A percentile compares a stretch with the other conserved stretches of the same genome.
phyloP scores from a whole-genome alignment of 2,329 filamentous ascomycete species.

The Iodosphaeria phyllophila region DNA sequence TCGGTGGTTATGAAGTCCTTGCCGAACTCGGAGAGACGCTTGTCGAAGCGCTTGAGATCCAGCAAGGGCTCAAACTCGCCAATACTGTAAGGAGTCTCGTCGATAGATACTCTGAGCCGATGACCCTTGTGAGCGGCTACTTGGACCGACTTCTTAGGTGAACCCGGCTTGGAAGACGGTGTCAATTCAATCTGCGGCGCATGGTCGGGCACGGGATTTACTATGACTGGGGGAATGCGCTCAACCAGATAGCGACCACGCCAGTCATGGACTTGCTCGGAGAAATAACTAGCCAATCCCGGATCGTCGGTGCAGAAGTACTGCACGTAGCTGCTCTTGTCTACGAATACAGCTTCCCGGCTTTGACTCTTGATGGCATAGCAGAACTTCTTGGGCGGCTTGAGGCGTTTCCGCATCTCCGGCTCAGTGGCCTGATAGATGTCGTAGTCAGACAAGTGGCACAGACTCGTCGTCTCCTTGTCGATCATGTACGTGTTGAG shows the following conservation, averaged over 20 bases:
- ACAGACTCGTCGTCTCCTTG: slow-evolving; percentile 53
- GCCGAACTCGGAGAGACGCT: slow-evolving; percentile 28
- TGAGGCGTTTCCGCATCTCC: slow-evolving; percentile 51
- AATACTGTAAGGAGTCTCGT: slow-evolving; percentile 39
- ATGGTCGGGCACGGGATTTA: slow-evolving; percentile 11
- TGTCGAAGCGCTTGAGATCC: slow-evolving; percentile 39
- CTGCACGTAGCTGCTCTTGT: slow-evolving; percentile 74
- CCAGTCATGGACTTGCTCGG: slow-evolving; percentile 58
- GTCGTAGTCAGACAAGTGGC: slow-evolving; percentile 82
- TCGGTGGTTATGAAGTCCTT: slow-evolving; percentile 19
- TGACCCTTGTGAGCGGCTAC: slow-evolving; percentile 15
- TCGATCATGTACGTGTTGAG: slow-evolving; percentile 34
- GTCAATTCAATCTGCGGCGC: slow-evolving; percentile 1
- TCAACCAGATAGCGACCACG: slow-evolving; percentile 82
- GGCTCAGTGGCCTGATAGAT: slow-evolving; percentile 62
- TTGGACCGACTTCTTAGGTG: slow-evolving; percentile 13
- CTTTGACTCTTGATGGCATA: slow-evolving; percentile 87
- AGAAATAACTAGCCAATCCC: slow-evolving; percentile 47
- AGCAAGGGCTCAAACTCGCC: slow-evolving; percentile 51
- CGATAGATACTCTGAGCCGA: slow-evolving; percentile 20
- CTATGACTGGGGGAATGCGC: slow-evolving; percentile 26
- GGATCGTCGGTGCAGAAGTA: slow-evolving; percentile 74
- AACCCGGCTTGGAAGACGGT: slow-evolving; percentile 7
- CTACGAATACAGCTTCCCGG: slow-evolving; percentile 67
- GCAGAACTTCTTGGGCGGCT: slow-evolving; percentile 69